Evolutionary conservation across 2,329 filamentous ascomycete species (phyloP).

Genomic region (Fonsecaea pedrosoi): DNA sequence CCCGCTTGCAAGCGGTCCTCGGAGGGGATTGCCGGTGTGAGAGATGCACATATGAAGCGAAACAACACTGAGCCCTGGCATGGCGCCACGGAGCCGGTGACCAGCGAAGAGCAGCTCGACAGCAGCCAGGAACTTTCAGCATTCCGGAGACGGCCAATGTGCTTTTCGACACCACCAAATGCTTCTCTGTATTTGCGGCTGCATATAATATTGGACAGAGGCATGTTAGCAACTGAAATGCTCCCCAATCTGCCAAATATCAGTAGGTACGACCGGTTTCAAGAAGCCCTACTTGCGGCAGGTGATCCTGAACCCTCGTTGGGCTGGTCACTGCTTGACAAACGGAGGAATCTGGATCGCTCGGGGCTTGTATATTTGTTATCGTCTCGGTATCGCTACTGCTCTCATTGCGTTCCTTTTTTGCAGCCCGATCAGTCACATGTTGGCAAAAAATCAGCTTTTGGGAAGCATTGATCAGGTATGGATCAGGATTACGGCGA

Average conservation of each 20-base stretch:
- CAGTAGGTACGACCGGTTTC: background rate
- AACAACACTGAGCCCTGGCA: background rate
- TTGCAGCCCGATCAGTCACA: background rate
- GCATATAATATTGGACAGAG: background rate
- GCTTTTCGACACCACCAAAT: background rate
- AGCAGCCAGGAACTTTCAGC: background rate
- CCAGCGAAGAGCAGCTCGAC: background rate
- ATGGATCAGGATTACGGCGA: background rate
- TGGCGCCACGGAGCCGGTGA: background rate
- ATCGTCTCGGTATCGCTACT: background rate
- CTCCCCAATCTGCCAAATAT: background rate
- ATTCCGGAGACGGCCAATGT: background rate
- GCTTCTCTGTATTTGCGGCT: background rate
- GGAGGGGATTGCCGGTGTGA: conserved; percentile 88
- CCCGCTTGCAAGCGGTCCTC: conserved; percentile 86
- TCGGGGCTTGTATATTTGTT: background rate
- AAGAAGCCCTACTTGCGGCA: background rate
- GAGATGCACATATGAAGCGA: conserved; percentile 76
- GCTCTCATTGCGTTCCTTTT: background rate
- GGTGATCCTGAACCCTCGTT: background rate
- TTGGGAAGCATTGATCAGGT: background rate
- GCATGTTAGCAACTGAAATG: background rate
- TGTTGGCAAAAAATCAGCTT: background rate
- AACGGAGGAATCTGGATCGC: background rate
- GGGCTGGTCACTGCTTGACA: background rate